A percentile compares a stretch with the other conserved stretches of the same genome.
Conservation (phyloP, 2,329 filamentous ascomycete genomes). For the Hypoxylon sp. region DNA sequence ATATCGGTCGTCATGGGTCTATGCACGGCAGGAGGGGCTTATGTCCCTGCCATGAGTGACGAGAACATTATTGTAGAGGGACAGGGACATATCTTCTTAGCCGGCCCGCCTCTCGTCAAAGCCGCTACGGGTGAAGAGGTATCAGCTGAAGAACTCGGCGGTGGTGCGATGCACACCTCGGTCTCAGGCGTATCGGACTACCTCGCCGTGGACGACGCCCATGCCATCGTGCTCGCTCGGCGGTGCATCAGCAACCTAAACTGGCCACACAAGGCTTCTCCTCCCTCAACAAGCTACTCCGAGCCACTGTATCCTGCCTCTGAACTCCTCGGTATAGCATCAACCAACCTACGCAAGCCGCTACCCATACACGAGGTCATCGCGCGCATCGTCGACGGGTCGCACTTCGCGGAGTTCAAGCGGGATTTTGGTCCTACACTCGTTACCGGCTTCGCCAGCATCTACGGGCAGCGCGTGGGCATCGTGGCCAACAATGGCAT, state of each 20-base stretch:
- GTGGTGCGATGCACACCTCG: slow-evolving; percentile 88
- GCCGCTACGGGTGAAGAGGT: slow-evolving; percentile 95
- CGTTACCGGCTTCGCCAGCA: slow-evolving; percentile 89
- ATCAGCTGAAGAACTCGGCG: slow-evolving; percentile 89
- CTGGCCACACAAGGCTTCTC: slow-evolving; percentile 71
- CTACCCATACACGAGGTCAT: slow-evolving; percentile 92
- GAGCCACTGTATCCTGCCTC: slow-evolving; percentile 84
- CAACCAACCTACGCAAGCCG: slow-evolving; percentile 87
- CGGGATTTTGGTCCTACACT: slow-evolving; percentile 88
- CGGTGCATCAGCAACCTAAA: slow-evolving; percentile 90
- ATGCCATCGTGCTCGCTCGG: slow-evolving; percentile 87
- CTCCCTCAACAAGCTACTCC: slow-evolving; percentile 63
- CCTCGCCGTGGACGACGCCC: slow-evolving; percentile 91
- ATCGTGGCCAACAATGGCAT: slow-evolving; percentile 98
- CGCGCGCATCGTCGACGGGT: slow-evolving; percentile 90
- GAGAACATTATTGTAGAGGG: slow-evolving; percentile 96
- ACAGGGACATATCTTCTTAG: slow-evolving; percentile 97
- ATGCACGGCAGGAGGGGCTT: slow-evolving; percentile 94
- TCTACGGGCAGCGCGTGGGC: slow-evolving; percentile 90
- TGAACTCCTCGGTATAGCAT: slow-evolving; percentile 89
- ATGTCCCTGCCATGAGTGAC: slow-evolving; percentile 97
- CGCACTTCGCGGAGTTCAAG: slow-evolving; percentile 94
- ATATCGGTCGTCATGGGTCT: slow-evolving; percentile 97
- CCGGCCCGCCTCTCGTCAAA: slow-evolving; percentile 93
- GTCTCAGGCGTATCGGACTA: slow-evolving; percentile 96